Base-by-base conservation (phyloP, 176 grass and related monocot genomes). In the Poa annua region DNA sequence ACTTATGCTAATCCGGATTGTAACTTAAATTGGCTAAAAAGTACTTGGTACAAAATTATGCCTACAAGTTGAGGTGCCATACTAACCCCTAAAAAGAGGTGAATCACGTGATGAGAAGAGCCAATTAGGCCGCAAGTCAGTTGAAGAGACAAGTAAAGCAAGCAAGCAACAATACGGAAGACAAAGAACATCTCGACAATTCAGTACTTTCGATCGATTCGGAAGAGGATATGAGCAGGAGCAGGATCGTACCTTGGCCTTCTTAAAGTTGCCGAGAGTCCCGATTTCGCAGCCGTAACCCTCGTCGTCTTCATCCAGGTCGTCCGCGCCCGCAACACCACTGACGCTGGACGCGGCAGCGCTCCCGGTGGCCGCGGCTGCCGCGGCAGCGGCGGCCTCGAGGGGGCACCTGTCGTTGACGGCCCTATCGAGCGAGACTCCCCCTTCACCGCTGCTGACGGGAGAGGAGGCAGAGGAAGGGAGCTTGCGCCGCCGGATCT, bases 231-330 rank as follows among this genome's bases (percentile, higher is more conserved):
- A 29, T 26, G 24, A 77, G 0, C 16, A 25, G 14, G 11, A 81
- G 49, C 32, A 85, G 11, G 32, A 59, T 84, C 11, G 38, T 83
- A 99, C 97, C 84, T 92, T 90, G 21, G 93, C 44, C 78, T 83
- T 96, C 53, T 85, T 92, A 11, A 94, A 88, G 32, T 81, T 92
- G n/a, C 89, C 89, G 14, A 90, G 71, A 33, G 77, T 78, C 35
- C 87, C 86, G 64, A 90, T 84, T 75, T 93, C 97, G 68, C 88
- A 85, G 65, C 80, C 86, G 41, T 92, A 86, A n/a, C 80, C 83
- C 3, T 90, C 90, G 7, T 88, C 92, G 0, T 96, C 96, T 34
- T 98, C 97, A 16, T 90, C 88, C n/a, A 86, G 14, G 38, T 90
- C 88, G 24, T 90, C 91, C 42, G 74, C 71, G 49, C 35, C 14